Conservation (phyloP, 2,329 filamentous ascomycete genomes). For the Tolypocladium capitatum region DNA sequence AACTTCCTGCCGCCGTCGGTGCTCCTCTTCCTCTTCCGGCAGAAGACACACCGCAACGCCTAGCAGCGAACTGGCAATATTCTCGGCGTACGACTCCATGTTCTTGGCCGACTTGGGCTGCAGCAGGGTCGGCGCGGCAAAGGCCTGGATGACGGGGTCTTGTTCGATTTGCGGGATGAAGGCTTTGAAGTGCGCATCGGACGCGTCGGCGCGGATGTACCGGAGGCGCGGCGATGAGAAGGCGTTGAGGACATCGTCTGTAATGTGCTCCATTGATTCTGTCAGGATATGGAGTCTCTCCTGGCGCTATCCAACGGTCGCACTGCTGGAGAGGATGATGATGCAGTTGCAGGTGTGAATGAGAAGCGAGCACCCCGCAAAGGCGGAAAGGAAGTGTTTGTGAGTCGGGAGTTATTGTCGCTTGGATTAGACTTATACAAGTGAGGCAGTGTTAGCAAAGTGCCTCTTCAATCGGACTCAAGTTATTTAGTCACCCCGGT, state of each 20-base stretch:
- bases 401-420: background rate
- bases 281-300: no score
- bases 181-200: slow-evolving; percentile 5
- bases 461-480: background rate
- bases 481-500: no score
- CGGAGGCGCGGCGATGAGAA: slow-evolving; percentile 8
- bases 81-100: slow-evolving; percentile 4
- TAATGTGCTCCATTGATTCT: background rate
- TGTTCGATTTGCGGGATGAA: slow-evolving; percentile 5
- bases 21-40: background rate
- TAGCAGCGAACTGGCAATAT: slow-evolving; percentile 6
- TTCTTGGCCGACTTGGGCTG: slow-evolving; percentile 5
- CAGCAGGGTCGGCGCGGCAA: slow-evolving; percentile 3
- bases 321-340: no score
- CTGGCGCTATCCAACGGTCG: no score
- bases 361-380: background rate
- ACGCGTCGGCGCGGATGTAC: slow-evolving; percentile 7
- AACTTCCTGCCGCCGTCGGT: background rate
- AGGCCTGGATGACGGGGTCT: slow-evolving; percentile 6
- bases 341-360: no score
- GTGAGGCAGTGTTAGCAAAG: no score
- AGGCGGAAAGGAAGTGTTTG: background rate
- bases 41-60: slow-evolving; percentile 9
- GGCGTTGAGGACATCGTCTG: background rate
- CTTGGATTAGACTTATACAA: background rate